Evolutionary conservation across 1,139 yeast genomes (phyloP), one percentile per base, ranked within the genome.

Genomic region (Spencermartinsiella ligniputridi): DNA sequence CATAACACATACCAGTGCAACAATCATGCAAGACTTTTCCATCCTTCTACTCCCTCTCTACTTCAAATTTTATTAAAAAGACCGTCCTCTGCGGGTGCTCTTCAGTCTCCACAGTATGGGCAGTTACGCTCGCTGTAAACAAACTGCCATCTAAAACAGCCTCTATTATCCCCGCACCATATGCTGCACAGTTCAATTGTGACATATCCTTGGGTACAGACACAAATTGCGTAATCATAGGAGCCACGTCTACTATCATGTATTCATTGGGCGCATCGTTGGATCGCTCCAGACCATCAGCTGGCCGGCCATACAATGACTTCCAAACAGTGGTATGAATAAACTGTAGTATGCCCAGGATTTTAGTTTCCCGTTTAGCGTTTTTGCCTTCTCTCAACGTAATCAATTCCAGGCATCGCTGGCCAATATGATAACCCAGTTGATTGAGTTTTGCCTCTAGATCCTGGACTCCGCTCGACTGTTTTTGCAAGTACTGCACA

Each of bases 91-190:
- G 68, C 0, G 95, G 90, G 37, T 60, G 66, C 3, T 72, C 78
- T 2, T 77, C 86, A 3, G 76, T 69, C 0, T 90, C 84, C 35
- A 83, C 90, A 0, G 85, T 74, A 61, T 94, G 98, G 0, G 98
- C 97, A 4, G 90, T 79, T 3, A 92, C 98, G 37, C 71, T 73
- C 21, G 96, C 95, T 44, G 79, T 81, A 60, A 90, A 90, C 49
- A 82, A 83, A 2, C 90, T 77, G 13, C 85, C 76, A 54, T 87
- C 95, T 45, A 92, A 69, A 1, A 92, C 83, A 0, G 97, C 97
- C 62, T 90, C 96, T 21, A 92, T 77, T 21, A 92, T 78, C 0
- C 98, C 98, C 1, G 97, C 97, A 1, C 84, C 78, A 57, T 85
- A 86, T 0, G 96, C 90, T 9, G 86, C 83, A 58, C 95, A 85